phyloP scores from a whole-genome alignment of 2,329 filamentous ascomycete species.

The Arthrobotrys conoides region DNA sequence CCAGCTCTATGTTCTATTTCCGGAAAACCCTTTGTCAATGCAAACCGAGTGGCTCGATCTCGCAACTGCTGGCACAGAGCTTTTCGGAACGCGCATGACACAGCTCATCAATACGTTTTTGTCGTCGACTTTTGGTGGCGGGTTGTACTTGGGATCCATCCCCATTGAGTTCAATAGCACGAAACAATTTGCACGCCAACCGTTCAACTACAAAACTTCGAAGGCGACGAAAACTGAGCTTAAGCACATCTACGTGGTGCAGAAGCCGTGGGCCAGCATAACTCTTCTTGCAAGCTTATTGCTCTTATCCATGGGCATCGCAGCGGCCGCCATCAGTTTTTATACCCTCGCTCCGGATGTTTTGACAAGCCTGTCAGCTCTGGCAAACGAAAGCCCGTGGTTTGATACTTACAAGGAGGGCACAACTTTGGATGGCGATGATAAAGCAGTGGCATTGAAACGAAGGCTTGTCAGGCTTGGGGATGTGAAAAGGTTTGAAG shows the following conservation, averaged over 20 bases:
- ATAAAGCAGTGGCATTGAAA: slow-evolving; percentile 47
- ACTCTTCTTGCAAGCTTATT: slow-evolving; percentile 46
- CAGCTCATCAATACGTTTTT: slow-evolving; percentile 53
- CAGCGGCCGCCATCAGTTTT: slow-evolving; percentile 33
- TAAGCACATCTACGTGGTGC: slow-evolving; percentile 45
- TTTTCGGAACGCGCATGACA: slow-evolving; percentile 42
- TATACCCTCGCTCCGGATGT: slow-evolving; percentile 45
- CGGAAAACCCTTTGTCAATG: slow-evolving; percentile 42
- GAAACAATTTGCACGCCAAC: neutral
- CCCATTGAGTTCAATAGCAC: slow-evolving; percentile 15
- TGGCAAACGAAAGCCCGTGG: slow-evolving; percentile 48
- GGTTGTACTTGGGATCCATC: slow-evolving; percentile 42
- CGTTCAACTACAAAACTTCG: slow-evolving; percentile 28
- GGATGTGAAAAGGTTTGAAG: slow-evolving; percentile 52
- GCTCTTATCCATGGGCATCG: slow-evolving; percentile 45
- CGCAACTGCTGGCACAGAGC: slow-evolving; percentile 20
- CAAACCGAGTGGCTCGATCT: slow-evolving; percentile 37
- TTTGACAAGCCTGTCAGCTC: slow-evolving; percentile 43
- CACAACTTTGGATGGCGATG: slow-evolving; percentile 51
- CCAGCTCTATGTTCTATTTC: slow-evolving; percentile 49
- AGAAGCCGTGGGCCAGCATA: slow-evolving; percentile 40
- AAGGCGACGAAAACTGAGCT: slow-evolving; percentile 26
- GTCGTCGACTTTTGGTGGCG: slow-evolving; percentile 44
- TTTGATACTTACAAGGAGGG: slow-evolving; percentile 56
- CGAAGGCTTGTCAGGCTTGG: slow-evolving; percentile 38